Evolutionary conservation across 2,329 filamentous ascomycete species (phyloP).

Genomic region (Colletotrichum eleusines): DNA sequence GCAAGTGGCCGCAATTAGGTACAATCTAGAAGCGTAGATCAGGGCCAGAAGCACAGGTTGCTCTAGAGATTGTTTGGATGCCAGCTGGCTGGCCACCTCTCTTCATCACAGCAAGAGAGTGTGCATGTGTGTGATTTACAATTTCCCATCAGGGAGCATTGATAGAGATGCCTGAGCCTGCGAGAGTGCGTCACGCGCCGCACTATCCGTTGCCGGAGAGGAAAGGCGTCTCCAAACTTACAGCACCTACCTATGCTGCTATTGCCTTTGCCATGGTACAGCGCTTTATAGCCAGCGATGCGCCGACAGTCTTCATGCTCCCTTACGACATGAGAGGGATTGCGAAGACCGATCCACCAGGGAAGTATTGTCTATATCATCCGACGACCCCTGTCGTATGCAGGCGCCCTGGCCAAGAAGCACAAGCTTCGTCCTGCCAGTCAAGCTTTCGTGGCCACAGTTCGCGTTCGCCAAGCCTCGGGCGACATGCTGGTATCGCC

Average conservation of each 20-base stretch:
- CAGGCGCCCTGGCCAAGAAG: slow-evolving; percentile 21
- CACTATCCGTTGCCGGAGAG: not conserved
- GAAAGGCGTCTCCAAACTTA: not conserved
- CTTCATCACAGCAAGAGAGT: not conserved
- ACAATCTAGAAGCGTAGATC: not conserved
- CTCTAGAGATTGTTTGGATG: not conserved
- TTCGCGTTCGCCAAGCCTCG: slow-evolving; percentile 40
- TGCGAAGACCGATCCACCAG: not conserved
- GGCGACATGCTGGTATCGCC: slow-evolving; percentile 31
- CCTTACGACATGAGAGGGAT: slow-evolving; percentile 17
- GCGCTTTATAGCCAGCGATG: not conserved
- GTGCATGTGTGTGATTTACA: not conserved
- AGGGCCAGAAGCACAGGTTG: not conserved
- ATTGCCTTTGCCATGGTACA: not conserved
- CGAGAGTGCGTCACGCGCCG: not conserved
- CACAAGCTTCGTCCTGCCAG: slow-evolving; percentile 35
- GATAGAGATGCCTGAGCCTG: slow-evolving; percentile 14
- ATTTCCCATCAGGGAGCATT: slow-evolving; percentile 21
- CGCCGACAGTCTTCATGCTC: not conserved
- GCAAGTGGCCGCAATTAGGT: too few species aligned
- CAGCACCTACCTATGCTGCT: not conserved
- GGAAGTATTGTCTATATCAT: not conserved
- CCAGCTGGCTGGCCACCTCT: slow-evolving; percentile 1
- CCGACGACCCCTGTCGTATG: slow-evolving; percentile 9
- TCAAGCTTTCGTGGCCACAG: slow-evolving; percentile 39